Conservation (phyloP, 2,329 filamentous ascomycete species). For the Sordariomycetes sp. region DNA sequence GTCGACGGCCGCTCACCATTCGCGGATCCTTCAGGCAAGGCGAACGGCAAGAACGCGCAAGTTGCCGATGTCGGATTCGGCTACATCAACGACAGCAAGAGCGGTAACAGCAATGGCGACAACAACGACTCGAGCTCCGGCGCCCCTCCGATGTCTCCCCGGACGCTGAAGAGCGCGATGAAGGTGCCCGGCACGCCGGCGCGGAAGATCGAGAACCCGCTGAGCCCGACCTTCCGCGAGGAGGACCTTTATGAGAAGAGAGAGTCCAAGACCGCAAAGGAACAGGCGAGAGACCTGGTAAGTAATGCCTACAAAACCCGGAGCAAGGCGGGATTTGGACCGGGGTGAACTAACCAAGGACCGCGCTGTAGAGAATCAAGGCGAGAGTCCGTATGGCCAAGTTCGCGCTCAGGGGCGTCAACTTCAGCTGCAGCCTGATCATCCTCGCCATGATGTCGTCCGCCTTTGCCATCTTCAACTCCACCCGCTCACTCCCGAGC, state of each 20-base stretch:
- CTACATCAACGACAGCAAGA: constrained; percentile 60
- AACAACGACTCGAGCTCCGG: constrained; percentile 35
- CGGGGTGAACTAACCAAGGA: not conserved
- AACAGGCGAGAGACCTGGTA: constrained; percentile 83
- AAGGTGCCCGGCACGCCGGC: constrained; percentile 76
- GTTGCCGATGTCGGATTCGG: constrained; percentile 87
- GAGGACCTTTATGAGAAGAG: constrained; percentile 80
- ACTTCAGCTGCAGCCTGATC: constrained; percentile 94
- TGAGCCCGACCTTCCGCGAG: constrained; percentile 87
- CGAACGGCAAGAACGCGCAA: constrained; percentile 47
- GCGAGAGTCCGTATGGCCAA: constrained; percentile 86
- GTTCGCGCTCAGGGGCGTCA: constrained; percentile 86
- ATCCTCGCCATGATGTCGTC: constrained; percentile 81
- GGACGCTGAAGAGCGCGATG: constrained; percentile 80
- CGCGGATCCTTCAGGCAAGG: constrained; percentile 42
- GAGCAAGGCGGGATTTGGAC: not conserved
- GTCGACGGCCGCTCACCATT: constrained; percentile 47
- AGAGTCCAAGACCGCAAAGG: constrained; percentile 70
- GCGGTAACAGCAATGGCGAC: constrained; percentile 51
- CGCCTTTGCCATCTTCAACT: constrained; percentile 88
- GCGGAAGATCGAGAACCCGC: constrained; percentile 59
- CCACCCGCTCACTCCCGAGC: constrained; percentile 62
- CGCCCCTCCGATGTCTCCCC: constrained; percentile 53
- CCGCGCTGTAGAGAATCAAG: constrained; percentile 66
- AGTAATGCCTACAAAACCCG: constrained; percentile 22